Percentiles rank a stretch among this genome's conserved stretches.
These are phyloP conservation scores for Crotalaria pallida DNA, from an alignment of 306 rosid species.

Conservation along the genomic window DNA sequence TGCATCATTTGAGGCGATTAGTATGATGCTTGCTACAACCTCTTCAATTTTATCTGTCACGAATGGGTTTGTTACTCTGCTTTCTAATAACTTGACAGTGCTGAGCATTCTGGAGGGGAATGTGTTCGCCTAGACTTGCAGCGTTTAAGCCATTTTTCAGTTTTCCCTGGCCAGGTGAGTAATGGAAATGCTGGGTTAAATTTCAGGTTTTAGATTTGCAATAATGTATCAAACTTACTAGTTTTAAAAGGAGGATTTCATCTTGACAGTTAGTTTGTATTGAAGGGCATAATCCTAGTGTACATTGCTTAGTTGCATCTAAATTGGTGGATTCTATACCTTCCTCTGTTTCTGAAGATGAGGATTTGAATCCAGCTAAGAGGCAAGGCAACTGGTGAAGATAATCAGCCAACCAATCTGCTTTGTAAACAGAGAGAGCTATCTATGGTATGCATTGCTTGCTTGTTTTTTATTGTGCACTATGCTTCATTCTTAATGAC, in stretches of 20 bases:
- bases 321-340: slow-evolving; percentile 69
- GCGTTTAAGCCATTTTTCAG: slow-evolving; percentile 59
- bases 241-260: slow-evolving; percentile 21
- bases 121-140: slow-evolving; percentile 79
- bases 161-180: slow-evolving; percentile 96
- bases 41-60: slow-evolving; percentile 6
- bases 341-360: slow-evolving; percentile 29
- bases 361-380: slow-evolving; percentile 64
- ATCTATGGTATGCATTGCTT: slow-evolving; percentile 48
- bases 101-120: slow-evolving; percentile 86
- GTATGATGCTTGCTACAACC: not conserved
- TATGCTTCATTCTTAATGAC: too few species aligned
- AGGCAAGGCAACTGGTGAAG: slow-evolving; percentile 65
- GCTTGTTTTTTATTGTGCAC: too few species aligned
- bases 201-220: slow-evolving; percentile 11
- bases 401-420: slow-evolving; percentile 33
- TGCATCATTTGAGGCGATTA: slow-evolving; percentile 13
- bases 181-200: slow-evolving; percentile 8
- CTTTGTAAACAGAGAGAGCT: slow-evolving; percentile 44
- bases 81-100: slow-evolving; percentile 37
- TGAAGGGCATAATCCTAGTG: slow-evolving; percentile 93
- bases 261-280: slow-evolving; percentile 74
- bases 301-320: slow-evolving; percentile 90
- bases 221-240: not conserved
- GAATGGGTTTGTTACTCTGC: slow-evolving; percentile 14